Evolutionary conservation across 2,329 filamentous ascomycete genomes (phyloP), one percentile per base, ranked within the genome.

Genomic region (Penicillium sp.): DNA sequence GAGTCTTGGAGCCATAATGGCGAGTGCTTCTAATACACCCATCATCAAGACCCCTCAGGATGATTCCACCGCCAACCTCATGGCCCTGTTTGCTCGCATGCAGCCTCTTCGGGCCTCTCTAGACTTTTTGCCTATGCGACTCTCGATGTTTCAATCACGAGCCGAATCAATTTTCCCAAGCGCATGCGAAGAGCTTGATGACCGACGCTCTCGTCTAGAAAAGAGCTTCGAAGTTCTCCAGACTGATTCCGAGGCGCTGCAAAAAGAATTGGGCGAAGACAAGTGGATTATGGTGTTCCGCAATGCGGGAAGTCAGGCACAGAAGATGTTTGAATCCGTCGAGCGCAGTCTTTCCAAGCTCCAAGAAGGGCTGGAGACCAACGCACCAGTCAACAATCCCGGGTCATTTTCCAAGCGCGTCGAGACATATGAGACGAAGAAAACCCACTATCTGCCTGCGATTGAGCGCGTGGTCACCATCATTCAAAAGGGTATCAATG

Each of bases 301-400:
- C 50, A 93, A 94, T 59, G 94, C 94, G 13, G 92, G 91, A 12
- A 83, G 88, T 51, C 91, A 97, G 72, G 93, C 94, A 4, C 85
- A 94, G 61, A 96, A 96, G 76, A 96, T 99, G 91, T 93, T 91
- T 68, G 91, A 96, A 61, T 97, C 92, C 3, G 90, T 97, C 18
- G 90, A 95, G 67, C 84, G 93, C 58, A 96, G 91, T 68, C 84
- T 95, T 52, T 74, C 79, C 40, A 96, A 96, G 73, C 80, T 99
- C 29, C 86, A 84, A 56, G 91, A 96, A 66, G 86, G 85, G 3
- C 78, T 96, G 13, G 90, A 96, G 52, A 80, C 84, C 9, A 87
- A 86, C 7, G 80, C 88, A 64, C 88, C 94, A 58, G 74, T 91
- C 52, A 88, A 86, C 10, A 90, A 89, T 64, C 84, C 85, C 18